A percentile compares a stretch with the other conserved stretches of the same genome.
Conservation (phyloP, 768 basidiomycete species). For the Mycena pura region DNA sequence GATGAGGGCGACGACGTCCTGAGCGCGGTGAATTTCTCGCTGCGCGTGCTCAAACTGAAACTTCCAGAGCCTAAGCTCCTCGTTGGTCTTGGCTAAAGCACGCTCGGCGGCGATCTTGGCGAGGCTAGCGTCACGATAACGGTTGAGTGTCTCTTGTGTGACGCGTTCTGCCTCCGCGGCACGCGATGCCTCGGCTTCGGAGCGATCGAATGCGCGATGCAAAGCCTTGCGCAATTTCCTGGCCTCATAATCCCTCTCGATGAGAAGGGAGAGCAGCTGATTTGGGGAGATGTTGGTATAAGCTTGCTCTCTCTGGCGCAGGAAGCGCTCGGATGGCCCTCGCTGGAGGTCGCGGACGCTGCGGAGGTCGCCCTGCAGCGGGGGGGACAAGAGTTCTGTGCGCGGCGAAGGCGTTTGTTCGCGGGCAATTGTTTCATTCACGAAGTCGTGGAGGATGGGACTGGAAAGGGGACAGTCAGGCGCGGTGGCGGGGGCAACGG, state of each 20-base stretch:
- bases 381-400: constrained; percentile 22
- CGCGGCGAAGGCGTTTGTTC: constrained; percentile 30
- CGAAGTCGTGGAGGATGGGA: constrained; percentile 15
- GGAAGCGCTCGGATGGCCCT: constrained; percentile 40
- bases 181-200: constrained; percentile 38
- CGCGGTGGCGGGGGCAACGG: background rate
- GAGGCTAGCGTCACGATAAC: constrained; percentile 29
- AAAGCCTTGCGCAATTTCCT: constrained; percentile 47
- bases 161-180: constrained; percentile 22
- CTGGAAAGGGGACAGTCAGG: background rate
- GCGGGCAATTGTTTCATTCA: constrained; percentile 18
- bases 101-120: constrained; percentile 37
- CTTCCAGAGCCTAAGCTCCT: constrained; percentile 51
- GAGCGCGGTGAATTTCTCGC: constrained; percentile 46
- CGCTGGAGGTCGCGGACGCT: constrained; percentile 20
- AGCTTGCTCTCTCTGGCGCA: constrained; percentile 40
- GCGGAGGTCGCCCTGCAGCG: background rate
- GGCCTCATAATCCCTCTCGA: constrained; percentile 49
- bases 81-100: constrained; percentile 23
- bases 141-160: constrained; percentile 17
- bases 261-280: constrained; percentile 41
- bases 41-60: constrained; percentile 51
- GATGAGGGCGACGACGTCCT: constrained; percentile 45
- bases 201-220: constrained; percentile 43
- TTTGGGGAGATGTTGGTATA: constrained; percentile 37